These are phyloP conservation scores for Erysimum cheiri DNA, from an alignment of 441 rosid species.

Conservation along the genomic window DNA sequence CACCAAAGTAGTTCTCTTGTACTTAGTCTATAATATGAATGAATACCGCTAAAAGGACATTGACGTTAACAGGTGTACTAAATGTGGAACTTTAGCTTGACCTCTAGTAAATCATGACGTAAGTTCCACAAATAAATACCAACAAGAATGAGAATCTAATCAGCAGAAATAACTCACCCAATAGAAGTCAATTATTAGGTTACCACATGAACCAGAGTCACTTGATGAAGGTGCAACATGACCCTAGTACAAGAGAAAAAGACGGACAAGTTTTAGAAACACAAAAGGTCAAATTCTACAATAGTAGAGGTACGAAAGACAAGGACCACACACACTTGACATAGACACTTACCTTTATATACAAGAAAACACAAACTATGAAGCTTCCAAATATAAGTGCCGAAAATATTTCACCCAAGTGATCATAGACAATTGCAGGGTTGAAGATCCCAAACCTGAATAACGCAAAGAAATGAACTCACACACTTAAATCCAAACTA, in stretches of 20 bases:
- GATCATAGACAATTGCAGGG: slow-evolving; percentile 90
- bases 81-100: background rate
- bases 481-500: slow-evolving; percentile 5
- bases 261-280: slow-evolving; percentile 10
- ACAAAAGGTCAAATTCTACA: slow-evolving; percentile 31
- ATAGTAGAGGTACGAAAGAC: slow-evolving; percentile 13
- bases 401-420: slow-evolving; percentile 89
- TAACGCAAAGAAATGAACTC: slow-evolving; percentile 27
- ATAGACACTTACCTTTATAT: slow-evolving; percentile 71
- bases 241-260: slow-evolving; percentile 61
- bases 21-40: background rate
- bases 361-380: slow-evolving; percentile 81
- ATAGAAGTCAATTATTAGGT: slow-evolving; percentile 90
- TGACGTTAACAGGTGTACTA: slow-evolving; percentile 15
- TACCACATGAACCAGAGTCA: slow-evolving; percentile 96
- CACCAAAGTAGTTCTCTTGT: slow-evolving; percentile 2
- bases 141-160: slow-evolving; percentile 10
- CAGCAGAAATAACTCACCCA: slow-evolving; percentile 69
- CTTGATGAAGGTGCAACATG: slow-evolving; percentile 88
- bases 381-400: slow-evolving; percentile 93
- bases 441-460: slow-evolving; percentile 95
- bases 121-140: slow-evolving; percentile 11
- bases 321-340: slow-evolving; percentile 20
- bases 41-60: slow-evolving; percentile 3
- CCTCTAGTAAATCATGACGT: slow-evolving; percentile 2